phyloP scores from a whole-genome alignment of 345 rosid genomes.

The Eucalyptus pumila region DNA sequence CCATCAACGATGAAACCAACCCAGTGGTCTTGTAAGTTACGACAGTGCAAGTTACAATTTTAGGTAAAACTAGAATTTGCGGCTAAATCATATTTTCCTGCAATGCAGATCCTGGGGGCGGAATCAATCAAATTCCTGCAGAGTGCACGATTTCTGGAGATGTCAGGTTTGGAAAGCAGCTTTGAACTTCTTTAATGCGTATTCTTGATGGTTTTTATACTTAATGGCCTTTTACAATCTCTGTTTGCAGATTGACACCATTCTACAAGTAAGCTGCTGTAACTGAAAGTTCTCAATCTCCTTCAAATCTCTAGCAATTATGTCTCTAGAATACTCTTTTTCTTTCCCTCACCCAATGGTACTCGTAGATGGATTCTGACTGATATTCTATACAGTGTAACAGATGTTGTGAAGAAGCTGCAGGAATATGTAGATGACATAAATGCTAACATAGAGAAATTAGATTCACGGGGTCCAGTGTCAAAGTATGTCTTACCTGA shows the following conservation, averaged over 20 bases:
- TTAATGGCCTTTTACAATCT: background rate
- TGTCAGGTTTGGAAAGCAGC: conserved; percentile 50
- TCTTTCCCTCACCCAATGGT: background rate
- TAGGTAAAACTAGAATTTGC: background rate
- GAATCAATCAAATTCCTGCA: conserved; percentile 94
- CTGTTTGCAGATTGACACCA: conserved; percentile 74
- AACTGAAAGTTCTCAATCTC: background rate
- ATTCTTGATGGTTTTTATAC: background rate
- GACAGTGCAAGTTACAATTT: background rate
- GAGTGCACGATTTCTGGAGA: conserved; percentile 86
- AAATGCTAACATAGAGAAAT: conserved; percentile 60
- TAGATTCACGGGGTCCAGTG: conserved; percentile 72
- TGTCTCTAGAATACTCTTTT: background rate
- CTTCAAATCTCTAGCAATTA: background rate
- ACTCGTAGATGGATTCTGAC: background rate
- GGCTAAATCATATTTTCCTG: conserved; percentile 1
- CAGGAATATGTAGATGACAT: conserved; percentile 79
- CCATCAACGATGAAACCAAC: conserved; percentile 99
- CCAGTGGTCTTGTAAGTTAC: conserved; percentile 80
- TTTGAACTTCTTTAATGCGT: background rate
- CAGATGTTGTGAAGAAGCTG: conserved; percentile 59
- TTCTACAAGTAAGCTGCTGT: conserved; percentile 70
- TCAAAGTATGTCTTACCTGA: conserved; percentile 75
- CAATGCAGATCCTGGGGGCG: conserved; percentile 85
- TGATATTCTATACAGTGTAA: conserved; percentile 31